These are phyloP conservation scores for Rhizopus sp. DNA, from an alignment of 371 early-diverging fungal species.

Conservation along the genomic window DNA sequence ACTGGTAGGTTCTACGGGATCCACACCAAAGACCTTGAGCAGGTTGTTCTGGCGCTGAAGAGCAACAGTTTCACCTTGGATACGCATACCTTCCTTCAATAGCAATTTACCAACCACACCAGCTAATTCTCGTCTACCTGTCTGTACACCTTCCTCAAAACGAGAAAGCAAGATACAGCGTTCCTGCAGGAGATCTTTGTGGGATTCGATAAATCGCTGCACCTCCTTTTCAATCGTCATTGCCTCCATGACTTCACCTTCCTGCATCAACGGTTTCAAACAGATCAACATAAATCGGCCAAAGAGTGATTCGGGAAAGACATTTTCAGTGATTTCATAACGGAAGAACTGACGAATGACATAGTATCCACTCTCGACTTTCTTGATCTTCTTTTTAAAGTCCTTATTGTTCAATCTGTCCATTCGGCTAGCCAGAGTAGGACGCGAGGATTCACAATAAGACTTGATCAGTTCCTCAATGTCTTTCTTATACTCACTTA, in stretches of 20 bases:
- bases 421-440: slow-evolving; percentile 54
- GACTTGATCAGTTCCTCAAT: slow-evolving; percentile 47
- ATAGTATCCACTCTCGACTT: slow-evolving; percentile 51
- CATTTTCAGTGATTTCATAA: slow-evolving; percentile 24
- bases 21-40: slow-evolving; percentile 55
- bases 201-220: slow-evolving; percentile 44
- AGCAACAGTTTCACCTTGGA: slow-evolving; percentile 69
- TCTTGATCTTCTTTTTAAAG: slow-evolving; percentile 61
- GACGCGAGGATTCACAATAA: slow-evolving; percentile 45
- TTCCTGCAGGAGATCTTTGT: slow-evolving; percentile 53
- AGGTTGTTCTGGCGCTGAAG: slow-evolving; percentile 68
- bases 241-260: slow-evolving; percentile 72
- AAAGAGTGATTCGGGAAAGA: slow-evolving; percentile 34
- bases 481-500: slow-evolving; percentile 41
- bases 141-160: slow-evolving; percentile 69
- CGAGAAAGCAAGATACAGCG: slow-evolving; percentile 58
- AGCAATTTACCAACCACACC: slow-evolving; percentile 71
- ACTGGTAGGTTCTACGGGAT: not conserved
- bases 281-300: slow-evolving; percentile 47
- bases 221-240: slow-evolving; percentile 52
- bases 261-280: slow-evolving; percentile 69
- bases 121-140: slow-evolving; percentile 68
- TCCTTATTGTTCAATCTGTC: slow-evolving; percentile 71
- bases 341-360: slow-evolving; percentile 29
- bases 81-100: slow-evolving; percentile 72